Base-by-base conservation (phyloP, 768 basidiomycete genomes). In the Leccinum incarnatum region DNA sequence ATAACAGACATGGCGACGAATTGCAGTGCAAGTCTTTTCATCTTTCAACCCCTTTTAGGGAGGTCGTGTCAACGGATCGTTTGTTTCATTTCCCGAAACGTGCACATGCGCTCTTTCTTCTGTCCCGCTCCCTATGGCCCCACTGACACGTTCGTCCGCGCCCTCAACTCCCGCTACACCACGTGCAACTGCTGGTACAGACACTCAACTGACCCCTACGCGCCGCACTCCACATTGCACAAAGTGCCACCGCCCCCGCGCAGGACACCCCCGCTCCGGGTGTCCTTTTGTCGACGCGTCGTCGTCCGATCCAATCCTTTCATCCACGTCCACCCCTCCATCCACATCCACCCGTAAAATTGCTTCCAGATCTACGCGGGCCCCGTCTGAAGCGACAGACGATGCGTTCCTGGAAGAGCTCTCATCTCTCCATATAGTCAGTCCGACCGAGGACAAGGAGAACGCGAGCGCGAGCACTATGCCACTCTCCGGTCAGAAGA, bases 221-320 rank as follows among this genome's bases (percentile, higher is more conserved):
- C 82, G 83, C 46, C 85, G 84, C 53, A 65, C 68, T 2, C 86
- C 80, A 36, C 78, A 73, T 50, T 87, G 85, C 70, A 77, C 72
- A 47, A 81, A 81, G 64, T 87, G 86, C 69, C 74, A 76, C 54
- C 79, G 79, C 23, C 82, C 83, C 0, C 76, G 78, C 54, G 76
- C 74, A 25, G 85, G 85, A 0, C 86, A 87, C 65, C 86, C 86
- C 17, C 83, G 85, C 48, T 81, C 82, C 0, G 84, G 85, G 10
- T 87, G 86, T 65, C 83, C 84, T 1, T 78, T 72, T 56, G 70
- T 67, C 21, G 76, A 78, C 47, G 69, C 76, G 40, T 45, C 40
- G 9, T n/a, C 42, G 19, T 59, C 62, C 0, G 42, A 61, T 7
- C 10, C 45, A n/a, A 64, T 37, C 15, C 66, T 63, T 4, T 40